Conservation (phyloP, 2,329 filamentous ascomycete species). For the Sporothrix pallida region DNA sequence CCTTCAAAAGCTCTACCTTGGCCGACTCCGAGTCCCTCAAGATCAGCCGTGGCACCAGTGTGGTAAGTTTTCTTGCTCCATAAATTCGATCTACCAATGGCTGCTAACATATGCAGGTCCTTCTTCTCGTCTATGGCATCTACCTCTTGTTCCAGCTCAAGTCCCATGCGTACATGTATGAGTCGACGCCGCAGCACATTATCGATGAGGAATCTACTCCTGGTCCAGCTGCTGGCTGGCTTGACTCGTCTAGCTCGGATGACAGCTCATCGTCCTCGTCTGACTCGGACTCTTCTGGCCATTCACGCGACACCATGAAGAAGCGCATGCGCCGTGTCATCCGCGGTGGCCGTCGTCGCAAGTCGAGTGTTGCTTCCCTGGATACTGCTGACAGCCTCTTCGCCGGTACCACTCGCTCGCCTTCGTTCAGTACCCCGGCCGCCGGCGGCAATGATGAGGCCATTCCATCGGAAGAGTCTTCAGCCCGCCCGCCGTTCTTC, state of each 20-base stretch:
- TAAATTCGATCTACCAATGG: too few species aligned
- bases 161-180: constrained; percentile 89
- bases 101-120: constrained; percentile 54
- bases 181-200: constrained; percentile 88
- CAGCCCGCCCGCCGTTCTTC: constrained; percentile 46
- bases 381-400: constrained; percentile 54
- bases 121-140: constrained; percentile 80
- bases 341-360: constrained; percentile 55
- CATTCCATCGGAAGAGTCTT: constrained; percentile 47
- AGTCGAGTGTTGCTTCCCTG: constrained; percentile 64
- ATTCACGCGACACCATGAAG: constrained; percentile 58
- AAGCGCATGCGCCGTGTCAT: constrained; percentile 67
- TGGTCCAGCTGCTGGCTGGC: constrained; percentile 79
- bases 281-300: constrained; percentile 63
- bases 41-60: constrained; percentile 87
- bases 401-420: constrained; percentile 45
- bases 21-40: constrained; percentile 77
- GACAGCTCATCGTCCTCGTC: constrained; percentile 54
- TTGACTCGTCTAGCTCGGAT: constrained; percentile 67
- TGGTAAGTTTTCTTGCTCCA: constrained; percentile 58
- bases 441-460: constrained; percentile 46
- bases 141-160: constrained; percentile 92
- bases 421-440: constrained; percentile 51
- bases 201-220: constrained; percentile 91
- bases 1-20: constrained; percentile 66